Base-by-base conservation (phyloP, 352 stramenopile genomes). In the Pythium pectinolyticum region DNA sequence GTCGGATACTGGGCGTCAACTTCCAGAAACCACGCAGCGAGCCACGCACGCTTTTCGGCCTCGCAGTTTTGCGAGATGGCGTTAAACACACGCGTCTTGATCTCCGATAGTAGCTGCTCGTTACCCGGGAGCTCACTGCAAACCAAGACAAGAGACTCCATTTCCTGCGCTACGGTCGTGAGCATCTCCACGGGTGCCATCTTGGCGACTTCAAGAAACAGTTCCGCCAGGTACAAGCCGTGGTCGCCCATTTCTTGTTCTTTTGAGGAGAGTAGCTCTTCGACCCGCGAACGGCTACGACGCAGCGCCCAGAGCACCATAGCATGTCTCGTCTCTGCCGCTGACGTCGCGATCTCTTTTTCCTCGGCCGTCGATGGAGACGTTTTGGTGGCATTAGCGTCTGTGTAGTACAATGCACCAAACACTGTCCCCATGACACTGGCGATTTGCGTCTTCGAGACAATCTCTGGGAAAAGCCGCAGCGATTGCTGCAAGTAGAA, bases 131-230 rank as follows among this genome's bases (percentile, higher is more conserved):
- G 46, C 53, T 49, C 35, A 49, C 31, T 71, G 48, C 20, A n/a
- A n/a, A n/a, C n/a, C n/a, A n/a, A n/a, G n/a, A 86, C 55, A 2
- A 89, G 61, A 3, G 48, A 52, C 35, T 89, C 80, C 6, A 71
- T 48, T 46, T 87, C 80, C 52, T 76, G 77, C 14, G 80, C 72
- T 1, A 62, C 50, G 12, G 43, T 52, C 22, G 69, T 52, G 12
- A 88, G 53, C 19, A 85, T 49, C n/a, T 70, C 63, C n/a, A 88
- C 52, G 6, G 78, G 80, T 5, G 66, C 59, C 65, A 89, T 84
- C 57, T 89, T 89, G 55, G 82, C 64, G n/a, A 86, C 60, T 28
- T 89, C 80, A 56, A 84, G 75, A 32, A 88, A 63, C 47, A 89
- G 53, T 1, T 75, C 74, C 2, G 74, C 68, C 7, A 89, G 57